Conservation (phyloP, 2,329 filamentous ascomycete genomes). For the Pseudogymnoascus sp. region DNA sequence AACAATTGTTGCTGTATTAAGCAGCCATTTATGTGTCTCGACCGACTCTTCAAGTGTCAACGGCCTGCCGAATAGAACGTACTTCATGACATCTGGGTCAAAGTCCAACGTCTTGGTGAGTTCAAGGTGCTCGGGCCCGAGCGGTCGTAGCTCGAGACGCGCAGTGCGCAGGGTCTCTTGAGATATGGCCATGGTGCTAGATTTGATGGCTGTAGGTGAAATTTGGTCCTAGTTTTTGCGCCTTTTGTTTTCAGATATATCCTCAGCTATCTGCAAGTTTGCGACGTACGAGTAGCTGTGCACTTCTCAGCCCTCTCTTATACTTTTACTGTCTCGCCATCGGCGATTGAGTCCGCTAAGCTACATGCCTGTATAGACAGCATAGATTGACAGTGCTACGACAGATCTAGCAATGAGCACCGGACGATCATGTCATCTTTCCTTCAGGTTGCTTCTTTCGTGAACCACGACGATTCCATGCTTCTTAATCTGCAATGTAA, state of each 20-base stretch:
- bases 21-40: constrained; percentile 1
- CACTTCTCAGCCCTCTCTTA: background rate
- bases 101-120: background rate
- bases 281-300: background rate
- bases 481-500: background rate
- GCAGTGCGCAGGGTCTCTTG: background rate
- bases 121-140: background rate
- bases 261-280: background rate
- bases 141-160: background rate
- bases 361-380: background rate
- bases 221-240: background rate
- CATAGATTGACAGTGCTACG: background rate
- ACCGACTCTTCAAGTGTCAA: background rate
- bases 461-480: background rate
- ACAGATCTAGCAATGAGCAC: background rate
- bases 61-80: background rate
- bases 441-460: background rate
- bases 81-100: constrained; percentile 1
- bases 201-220: background rate
- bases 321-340: background rate
- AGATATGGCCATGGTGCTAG: background rate
- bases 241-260: background rate
- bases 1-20: background rate
- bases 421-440: background rate
- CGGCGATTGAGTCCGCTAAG: background rate